Evolutionary conservation across 352 stramenopile genomes (phyloP).

Genomic region (Pythium volutum): DNA sequence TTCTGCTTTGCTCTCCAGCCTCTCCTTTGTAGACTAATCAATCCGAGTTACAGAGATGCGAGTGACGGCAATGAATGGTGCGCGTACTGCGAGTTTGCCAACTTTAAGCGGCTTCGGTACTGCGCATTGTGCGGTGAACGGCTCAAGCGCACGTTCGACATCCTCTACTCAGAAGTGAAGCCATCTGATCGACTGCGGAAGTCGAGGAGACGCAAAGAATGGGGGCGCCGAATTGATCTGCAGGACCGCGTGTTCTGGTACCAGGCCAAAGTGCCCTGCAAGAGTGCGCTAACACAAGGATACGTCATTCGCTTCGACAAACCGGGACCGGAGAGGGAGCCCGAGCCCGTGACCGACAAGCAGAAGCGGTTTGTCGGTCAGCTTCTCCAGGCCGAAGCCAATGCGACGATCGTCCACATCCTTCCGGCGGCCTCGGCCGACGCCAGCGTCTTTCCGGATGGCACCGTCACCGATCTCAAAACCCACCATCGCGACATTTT

Average conservation of each 20-base stretch:
- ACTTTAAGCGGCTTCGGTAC: conserved; percentile 38
- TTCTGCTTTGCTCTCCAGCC: no score
- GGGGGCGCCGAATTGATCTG: conserved; percentile 26
- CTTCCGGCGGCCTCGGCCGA: conserved; percentile 1
- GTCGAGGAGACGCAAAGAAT: conserved; percentile 25
- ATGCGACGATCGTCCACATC: not conserved
- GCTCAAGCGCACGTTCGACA: conserved; percentile 22
- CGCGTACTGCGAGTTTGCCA: conserved; percentile 40
- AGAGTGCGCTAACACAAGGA: not conserved
- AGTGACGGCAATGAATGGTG: conserved; percentile 31
- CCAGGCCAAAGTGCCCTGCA: conserved; percentile 18
- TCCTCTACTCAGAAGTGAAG: conserved; percentile 15
- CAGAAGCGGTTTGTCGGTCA: conserved; percentile 2
- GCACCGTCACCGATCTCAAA: conserved; percentile 6
- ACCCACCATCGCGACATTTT: conserved; percentile 24
- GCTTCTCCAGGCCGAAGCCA: not conserved
- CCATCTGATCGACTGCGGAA: conserved; percentile 9
- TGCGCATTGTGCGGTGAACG: conserved; percentile 39
- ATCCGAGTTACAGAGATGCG: conserved; percentile 29
- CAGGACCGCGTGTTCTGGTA: conserved; percentile 26
- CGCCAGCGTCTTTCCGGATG: conserved; percentile 19
- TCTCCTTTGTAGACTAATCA: not conserved
- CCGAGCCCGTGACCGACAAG: not conserved
- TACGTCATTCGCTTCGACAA: conserved; percentile 14
- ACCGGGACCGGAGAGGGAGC: not conserved